Percentiles rank a stretch among this genome's conserved stretches.
Conservation (phyloP, 305 asterid species). For the Fraxinus angustifolia region DNA sequence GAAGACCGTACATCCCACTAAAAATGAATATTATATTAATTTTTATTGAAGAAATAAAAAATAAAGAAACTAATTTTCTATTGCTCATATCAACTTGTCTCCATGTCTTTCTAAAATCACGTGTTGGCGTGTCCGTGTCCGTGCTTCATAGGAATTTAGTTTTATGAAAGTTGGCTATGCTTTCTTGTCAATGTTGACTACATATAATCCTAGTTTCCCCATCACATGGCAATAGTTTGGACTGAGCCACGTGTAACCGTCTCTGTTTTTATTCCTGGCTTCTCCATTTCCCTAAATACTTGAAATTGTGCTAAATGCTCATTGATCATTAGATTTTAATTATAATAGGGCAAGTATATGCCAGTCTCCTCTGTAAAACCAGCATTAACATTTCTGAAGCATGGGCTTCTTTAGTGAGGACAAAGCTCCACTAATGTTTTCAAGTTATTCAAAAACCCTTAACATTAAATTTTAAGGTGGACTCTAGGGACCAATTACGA, state of each 20-base stretch:
- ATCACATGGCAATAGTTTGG: not conserved
- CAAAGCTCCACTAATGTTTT: not conserved
- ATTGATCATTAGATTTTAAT: not conserved
- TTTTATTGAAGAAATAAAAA: not conserved
- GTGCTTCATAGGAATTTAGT: not conserved
- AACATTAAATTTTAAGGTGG: not conserved
- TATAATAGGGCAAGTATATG: not conserved
- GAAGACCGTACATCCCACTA: not conserved
- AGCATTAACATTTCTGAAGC: not conserved
- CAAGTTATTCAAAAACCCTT: not conserved
- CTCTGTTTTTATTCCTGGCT: not conserved
- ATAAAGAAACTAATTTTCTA: not conserved
- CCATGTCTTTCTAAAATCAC: not conserved
- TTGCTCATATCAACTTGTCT: not conserved
- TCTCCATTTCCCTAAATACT: not conserved
- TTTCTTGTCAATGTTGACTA: not conserved
- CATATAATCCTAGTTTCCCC: not conserved
- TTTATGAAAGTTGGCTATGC: not conserved
- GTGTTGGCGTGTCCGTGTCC: not conserved
- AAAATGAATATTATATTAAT: not conserved
- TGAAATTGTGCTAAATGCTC: not conserved
- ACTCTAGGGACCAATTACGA: not conserved
- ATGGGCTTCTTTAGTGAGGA: not conserved
- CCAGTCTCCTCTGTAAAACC: not conserved
- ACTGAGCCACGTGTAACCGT: not conserved